Percentiles rank a stretch among this genome's conserved stretches.
Evolutionary conservation across 495 filamentous ascomycete species (phyloP).

Genomic region (Durotheca rogersii): DNA sequence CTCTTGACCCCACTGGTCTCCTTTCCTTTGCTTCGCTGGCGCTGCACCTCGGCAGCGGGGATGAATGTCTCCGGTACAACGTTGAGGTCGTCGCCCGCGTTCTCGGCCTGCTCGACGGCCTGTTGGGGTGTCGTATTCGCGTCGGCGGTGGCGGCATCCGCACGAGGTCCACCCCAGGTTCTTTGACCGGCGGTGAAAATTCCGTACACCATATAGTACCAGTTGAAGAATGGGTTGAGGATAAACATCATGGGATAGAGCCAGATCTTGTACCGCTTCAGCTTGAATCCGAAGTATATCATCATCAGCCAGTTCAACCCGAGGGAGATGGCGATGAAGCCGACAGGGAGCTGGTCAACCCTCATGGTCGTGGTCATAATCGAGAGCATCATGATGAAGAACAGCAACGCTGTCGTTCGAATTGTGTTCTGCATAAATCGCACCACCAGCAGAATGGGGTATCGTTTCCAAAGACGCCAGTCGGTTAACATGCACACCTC

Average conservation of each 20-base stretch:
- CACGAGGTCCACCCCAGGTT: conserved; percentile 94
- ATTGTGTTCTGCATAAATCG: conserved; percentile 97
- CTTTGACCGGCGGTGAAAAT: conserved; percentile 91
- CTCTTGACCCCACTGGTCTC: conserved; percentile 45
- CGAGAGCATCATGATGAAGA: conserved; percentile 92
- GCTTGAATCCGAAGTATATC: conserved; percentile 88
- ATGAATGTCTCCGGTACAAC: conserved; percentile 90
- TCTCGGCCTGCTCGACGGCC: conserved; percentile 77
- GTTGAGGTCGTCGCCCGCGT: conserved; percentile 85
- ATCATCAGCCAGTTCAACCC: conserved; percentile 95
- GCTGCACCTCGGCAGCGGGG: conserved; percentile 59
- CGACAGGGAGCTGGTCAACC: conserved; percentile 77
- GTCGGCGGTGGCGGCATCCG: conserved; percentile 86
- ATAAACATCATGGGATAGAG: conserved; percentile 96
- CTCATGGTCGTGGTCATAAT: conserved; percentile 81
- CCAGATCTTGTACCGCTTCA: conserved; percentile 89
- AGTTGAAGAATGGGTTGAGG: conserved; percentile 96
- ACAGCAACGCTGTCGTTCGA: conserved; percentile 89
- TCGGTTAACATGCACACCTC: conserved; percentile 99
- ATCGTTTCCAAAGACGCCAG: conserved; percentile 83
- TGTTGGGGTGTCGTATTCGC: conserved; percentile 75
- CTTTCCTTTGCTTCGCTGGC: conserved; percentile 40
- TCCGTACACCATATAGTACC: conserved; percentile 91
- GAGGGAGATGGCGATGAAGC: conserved; percentile 93
- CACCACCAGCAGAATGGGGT: conserved; percentile 84